These are phyloP conservation scores for Cladobotryum protrusum DNA, from an alignment of 2,329 filamentous ascomycete species.

Conservation along the genomic window DNA sequence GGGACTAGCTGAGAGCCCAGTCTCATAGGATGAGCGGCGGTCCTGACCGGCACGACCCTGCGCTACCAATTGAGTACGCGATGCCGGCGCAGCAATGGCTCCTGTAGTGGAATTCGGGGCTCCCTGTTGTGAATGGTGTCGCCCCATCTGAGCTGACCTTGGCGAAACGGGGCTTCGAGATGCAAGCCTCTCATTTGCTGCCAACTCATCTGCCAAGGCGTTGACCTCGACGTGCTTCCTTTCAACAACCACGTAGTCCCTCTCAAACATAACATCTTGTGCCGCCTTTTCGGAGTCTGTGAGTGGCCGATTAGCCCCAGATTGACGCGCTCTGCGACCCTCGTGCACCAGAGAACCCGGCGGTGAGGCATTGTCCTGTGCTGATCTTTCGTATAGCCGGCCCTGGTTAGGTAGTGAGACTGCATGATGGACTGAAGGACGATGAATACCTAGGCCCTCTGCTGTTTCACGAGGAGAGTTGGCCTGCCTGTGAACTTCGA, in stretches of 20 bases:
- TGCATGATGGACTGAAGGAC: constrained; percentile 40
- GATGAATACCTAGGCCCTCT: constrained; percentile 48
- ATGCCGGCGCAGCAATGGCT: constrained; percentile 59
- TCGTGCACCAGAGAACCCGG: constrained; percentile 29
- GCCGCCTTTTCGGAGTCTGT: constrained; percentile 65
- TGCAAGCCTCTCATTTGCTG: constrained; percentile 65
- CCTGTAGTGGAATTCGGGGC: constrained; percentile 62
- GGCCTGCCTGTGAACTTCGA: constrained; percentile 26
- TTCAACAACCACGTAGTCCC: constrained; percentile 94
- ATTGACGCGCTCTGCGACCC: constrained; percentile 23
- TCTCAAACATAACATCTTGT: constrained; percentile 82
- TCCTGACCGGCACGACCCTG: constrained; percentile 65
- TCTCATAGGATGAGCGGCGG: constrained; percentile 74
- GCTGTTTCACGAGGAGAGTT: constrained; percentile 41
- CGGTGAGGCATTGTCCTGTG: constrained; percentile 21
- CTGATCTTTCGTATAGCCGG: constrained; percentile 19
- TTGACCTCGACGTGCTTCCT: constrained; percentile 95
- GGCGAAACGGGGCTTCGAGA: constrained; percentile 42
- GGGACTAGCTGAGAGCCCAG: constrained; percentile 61
- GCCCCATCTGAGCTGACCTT: constrained; percentile 58
- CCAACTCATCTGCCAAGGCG: constrained; percentile 90
- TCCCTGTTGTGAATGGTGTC: constrained; percentile 74
- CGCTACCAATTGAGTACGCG: constrained; percentile 68
- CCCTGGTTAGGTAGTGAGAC: constrained; percentile 43
- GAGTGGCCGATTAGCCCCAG: constrained; percentile 18